phyloP scores from a whole-genome alignment of 345 rosid species.

The Theobroma cacao region DNA sequence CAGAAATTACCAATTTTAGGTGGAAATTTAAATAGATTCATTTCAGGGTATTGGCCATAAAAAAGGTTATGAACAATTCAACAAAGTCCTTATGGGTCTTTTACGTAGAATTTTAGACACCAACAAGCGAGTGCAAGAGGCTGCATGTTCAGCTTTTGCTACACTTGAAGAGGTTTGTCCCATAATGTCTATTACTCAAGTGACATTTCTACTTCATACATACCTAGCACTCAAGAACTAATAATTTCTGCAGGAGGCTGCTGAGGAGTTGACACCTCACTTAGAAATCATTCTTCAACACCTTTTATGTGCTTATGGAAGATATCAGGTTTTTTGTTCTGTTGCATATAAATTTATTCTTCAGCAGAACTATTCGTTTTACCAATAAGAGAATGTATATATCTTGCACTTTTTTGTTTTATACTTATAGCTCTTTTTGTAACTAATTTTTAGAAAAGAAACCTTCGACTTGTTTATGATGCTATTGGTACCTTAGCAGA shows the following conservation, averaged over 20 bases:
- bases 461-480: conserved; percentile 91
- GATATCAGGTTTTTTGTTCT: conserved; percentile 73
- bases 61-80: conserved; percentile 77
- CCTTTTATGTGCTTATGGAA: conserved; percentile 95
- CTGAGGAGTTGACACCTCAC: conserved; percentile 75
- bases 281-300: conserved; percentile 83
- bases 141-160: conserved; percentile 98
- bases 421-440: background rate
- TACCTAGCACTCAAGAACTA: conserved; percentile 14
- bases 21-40: background rate
- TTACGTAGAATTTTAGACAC: conserved; percentile 74
- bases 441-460: conserved; percentile 60
- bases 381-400: background rate
- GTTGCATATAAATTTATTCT: background rate
- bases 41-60: conserved; percentile 64
- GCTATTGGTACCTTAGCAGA: conserved; percentile 98
- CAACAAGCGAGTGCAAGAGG: conserved; percentile 96
- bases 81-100: conserved; percentile 79
- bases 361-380: background rate
- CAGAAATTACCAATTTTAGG: background rate
- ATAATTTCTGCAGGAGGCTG: conserved; percentile 67
- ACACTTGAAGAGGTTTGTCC: conserved; percentile 83
- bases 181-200: background rate
- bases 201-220: background rate
- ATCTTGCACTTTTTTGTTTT: background rate